Evolutionary conservation across 768 basidiomycete species (phyloP), one percentile per base, ranked within the genome.

Genomic region (Artomyces pyxidatus): DNA sequence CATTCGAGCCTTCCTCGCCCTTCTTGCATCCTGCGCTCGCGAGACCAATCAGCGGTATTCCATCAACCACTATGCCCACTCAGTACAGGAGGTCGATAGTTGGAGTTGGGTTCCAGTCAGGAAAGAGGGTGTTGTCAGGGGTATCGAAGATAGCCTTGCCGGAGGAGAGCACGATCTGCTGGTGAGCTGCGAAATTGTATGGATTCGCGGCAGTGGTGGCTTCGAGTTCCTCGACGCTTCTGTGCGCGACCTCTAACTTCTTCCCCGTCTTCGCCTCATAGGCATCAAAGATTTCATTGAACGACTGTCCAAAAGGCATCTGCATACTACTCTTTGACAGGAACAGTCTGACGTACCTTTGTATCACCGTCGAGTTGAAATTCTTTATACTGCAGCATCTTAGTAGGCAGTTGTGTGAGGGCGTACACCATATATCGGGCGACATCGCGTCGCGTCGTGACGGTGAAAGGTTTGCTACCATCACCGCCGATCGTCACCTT

Each of bases 341-440:
- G 21, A 38, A 17, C 16, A 0, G 41, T 25, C 21, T 17, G 28
- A 35, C 52, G 26, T 14, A 52, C 46, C 4, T 25, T 28, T 16
- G 45, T 37, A 11, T 40, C 37, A 2, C 40, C 50, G 3, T 32
- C 45, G 21, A 46, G 32, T 6, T 32, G 29, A 11, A 46, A 25
- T 16, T 27, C 11, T 9, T 16, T 16, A 16, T 27, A 40, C 16
- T 47, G 22, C 8, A 52, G 25, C 6, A 30, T 16, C 26, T 47
- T 29, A 19, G 19, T 22, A 16, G 53, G 39, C 22, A 51, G 29
- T 11, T 37, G 23, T 11, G 53, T 55, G 7, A 49, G 27, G 14
- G 42, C 50, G 37, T 55, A 40, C n/a, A 35, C 49, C 39, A 55
- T 27, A 37, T 40, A 55, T 19, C 49, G 21, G 6, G 50, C 53